phyloP scores from a whole-genome alignment of 2,329 filamentous ascomycete genomes.

The Ascochyta lentis region DNA sequence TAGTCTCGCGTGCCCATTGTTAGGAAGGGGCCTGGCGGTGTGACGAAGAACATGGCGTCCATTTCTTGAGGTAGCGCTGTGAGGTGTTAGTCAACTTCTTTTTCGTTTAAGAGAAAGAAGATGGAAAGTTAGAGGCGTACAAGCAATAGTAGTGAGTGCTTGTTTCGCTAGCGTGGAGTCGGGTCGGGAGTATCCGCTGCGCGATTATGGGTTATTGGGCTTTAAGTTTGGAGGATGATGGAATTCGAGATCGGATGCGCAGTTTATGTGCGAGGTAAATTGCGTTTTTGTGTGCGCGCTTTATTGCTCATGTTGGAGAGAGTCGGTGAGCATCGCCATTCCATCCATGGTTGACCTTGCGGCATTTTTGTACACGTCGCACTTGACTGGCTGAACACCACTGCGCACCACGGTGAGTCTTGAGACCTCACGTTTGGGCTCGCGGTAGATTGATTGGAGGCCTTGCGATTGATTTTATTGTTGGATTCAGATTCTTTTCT shows the following conservation, averaged over 20 bases:
- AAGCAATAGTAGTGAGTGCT: background rate
- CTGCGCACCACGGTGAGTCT: background rate
- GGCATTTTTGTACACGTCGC: constrained; percentile 14
- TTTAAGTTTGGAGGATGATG: background rate
- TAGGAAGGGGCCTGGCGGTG: background rate
- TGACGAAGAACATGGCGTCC: background rate
- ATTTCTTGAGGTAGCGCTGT: background rate
- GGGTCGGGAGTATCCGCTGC: background rate
- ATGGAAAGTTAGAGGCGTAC: background rate
- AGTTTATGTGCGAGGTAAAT: background rate
- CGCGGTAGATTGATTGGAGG: background rate
- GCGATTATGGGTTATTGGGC: background rate
- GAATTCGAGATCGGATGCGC: background rate
- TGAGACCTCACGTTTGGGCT: background rate
- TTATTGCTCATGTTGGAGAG: background rate
- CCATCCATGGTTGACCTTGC: constrained; percentile 18
- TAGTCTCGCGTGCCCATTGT: constrained; percentile 6
- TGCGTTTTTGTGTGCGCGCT: background rate
- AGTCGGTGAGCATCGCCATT: constrained; percentile 8
- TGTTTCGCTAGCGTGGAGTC: too few relatives aligned
- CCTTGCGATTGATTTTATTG: background rate
- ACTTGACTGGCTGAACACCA: constrained; percentile 2
- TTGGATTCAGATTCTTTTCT: background rate
- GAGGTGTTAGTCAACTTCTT: too few relatives aligned
- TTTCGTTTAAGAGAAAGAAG: too few relatives aligned